These are phyloP conservation scores for Camellia sinensis DNA, from an alignment of 148 eudicot species.

Conservation along the genomic window DNA sequence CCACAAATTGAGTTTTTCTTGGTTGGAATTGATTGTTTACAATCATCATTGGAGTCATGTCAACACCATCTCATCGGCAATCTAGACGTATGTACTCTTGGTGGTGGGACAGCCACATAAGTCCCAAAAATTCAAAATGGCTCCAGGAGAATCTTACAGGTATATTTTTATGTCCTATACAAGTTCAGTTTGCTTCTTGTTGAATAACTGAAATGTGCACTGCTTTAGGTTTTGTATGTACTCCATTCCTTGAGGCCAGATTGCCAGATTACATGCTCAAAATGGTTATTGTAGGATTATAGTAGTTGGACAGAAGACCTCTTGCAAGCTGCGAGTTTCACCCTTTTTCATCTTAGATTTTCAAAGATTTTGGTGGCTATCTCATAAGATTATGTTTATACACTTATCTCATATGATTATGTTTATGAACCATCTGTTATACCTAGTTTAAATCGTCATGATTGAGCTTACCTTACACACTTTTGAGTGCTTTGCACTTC, in stretches of 20 bases:
- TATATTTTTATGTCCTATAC: conserved; percentile 22
- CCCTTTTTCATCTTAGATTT: neutral
- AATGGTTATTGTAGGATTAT: neutral
- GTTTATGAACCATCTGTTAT: neutral
- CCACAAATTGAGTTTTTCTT: neutral
- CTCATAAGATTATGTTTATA: neutral
- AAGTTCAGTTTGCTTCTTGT: neutral
- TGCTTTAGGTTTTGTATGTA: neutral
- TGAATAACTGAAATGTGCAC: neutral
- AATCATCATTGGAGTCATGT: conserved; percentile 37
- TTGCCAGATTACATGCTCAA: neutral
- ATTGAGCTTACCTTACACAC: neutral
- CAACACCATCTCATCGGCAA: conserved; percentile 39
- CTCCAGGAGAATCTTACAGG: conserved; percentile 94
- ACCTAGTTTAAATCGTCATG: neutral
- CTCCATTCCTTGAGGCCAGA: neutral
- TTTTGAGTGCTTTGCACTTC: neutral
- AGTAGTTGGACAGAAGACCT: neutral
- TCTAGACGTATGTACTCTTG: conserved; percentile 84
- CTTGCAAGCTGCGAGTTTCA: neutral
- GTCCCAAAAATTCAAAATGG: conserved; percentile 96
- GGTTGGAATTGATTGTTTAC: conserved; percentile 22
- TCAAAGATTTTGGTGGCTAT: neutral
- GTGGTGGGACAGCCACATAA: conserved; percentile 99
- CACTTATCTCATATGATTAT: neutral